Percentiles rank a stretch among this genome's conserved stretches.
phyloP scores from a whole-genome alignment of 495 filamentous ascomycete species.

The Penicillium riverlandense region DNA sequence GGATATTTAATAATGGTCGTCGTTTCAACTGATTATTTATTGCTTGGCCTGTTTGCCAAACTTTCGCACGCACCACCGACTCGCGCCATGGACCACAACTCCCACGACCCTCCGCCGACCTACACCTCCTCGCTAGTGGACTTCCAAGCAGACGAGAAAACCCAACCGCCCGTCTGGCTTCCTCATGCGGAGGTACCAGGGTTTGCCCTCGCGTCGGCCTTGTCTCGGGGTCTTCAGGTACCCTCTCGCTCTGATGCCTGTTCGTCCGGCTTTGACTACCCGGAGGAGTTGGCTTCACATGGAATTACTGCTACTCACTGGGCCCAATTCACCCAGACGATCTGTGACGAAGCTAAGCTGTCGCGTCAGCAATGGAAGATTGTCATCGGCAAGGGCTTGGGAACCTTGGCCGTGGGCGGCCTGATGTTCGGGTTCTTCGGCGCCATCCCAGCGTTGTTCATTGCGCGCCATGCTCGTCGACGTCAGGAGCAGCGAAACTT shows the following conservation, averaged over 20 bases:
- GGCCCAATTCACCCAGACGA: constrained; percentile 22
- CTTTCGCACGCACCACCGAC: too few species aligned
- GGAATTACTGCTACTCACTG: constrained; percentile 19
- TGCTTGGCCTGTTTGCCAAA: too few species aligned
- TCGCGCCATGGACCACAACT: not conserved
- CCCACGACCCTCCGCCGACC: constrained; percentile 4
- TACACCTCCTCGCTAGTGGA: constrained; percentile 3
- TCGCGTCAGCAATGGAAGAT: constrained; percentile 27
- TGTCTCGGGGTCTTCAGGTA: constrained; percentile 26
- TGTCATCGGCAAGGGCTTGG: constrained; percentile 25
- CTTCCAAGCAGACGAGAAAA: constrained; percentile 1
- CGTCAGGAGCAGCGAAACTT: constrained; percentile 24
- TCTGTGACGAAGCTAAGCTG: constrained; percentile 23
- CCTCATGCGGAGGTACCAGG: constrained; percentile 11
- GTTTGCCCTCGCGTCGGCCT: constrained; percentile 9
- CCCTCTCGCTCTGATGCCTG: constrained; percentile 18
- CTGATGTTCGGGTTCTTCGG: constrained; percentile 28
- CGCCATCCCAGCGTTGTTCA: constrained; percentile 21
- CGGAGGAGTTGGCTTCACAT: constrained; percentile 13
- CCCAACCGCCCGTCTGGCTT: constrained; percentile 2
- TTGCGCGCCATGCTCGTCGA: constrained; percentile 9
- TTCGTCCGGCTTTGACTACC: constrained; percentile 30
- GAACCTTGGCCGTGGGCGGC: constrained; percentile 24
- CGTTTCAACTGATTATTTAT: too few species aligned
- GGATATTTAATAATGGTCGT: too few species aligned